phyloP scores from a whole-genome alignment of 495 filamentous ascomycete species.

The Aspergillus kassunensis region DNA sequence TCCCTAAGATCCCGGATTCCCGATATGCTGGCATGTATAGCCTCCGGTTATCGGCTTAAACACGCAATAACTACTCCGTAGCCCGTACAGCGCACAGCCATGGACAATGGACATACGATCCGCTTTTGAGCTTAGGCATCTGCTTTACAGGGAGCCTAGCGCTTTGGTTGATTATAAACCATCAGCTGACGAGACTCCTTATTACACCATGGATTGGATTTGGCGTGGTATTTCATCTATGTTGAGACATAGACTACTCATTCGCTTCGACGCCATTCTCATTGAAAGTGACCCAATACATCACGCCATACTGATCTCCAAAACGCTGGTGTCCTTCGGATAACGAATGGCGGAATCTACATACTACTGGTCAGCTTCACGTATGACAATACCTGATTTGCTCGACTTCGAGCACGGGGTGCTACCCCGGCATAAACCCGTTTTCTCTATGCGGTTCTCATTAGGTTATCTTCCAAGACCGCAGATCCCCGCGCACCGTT shows the following conservation, averaged over 20 bases:
- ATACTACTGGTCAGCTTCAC: not conserved
- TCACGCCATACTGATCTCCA: not conserved
- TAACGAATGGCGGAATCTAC: not conserved
- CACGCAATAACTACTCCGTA: too few relatives aligned
- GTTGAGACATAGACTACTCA: not conserved
- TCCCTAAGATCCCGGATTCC: not conserved
- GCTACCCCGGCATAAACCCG: not conserved
- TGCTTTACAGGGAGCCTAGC: too few relatives aligned
- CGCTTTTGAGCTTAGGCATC: too few relatives aligned
- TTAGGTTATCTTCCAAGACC: constrained; percentile 4
- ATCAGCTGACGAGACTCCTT: too few relatives aligned
- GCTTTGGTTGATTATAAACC: too few relatives aligned
- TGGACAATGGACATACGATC: too few relatives aligned
- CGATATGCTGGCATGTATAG: not conserved
- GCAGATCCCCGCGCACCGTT: not conserved
- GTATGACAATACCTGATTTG: not conserved
- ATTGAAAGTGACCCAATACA: not conserved
- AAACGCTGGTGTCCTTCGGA: not conserved
- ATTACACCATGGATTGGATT: not conserved
- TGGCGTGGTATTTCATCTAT: not conserved
- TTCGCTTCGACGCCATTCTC: not conserved
- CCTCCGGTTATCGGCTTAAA: not conserved
- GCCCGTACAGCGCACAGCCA: too few relatives aligned
- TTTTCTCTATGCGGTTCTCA: not conserved
- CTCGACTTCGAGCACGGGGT: not conserved